Evolutionary conservation across 2,329 filamentous ascomycete species (phyloP), one percentile per base, ranked within the genome.

Genomic region (Shiraia sp.): DNA sequence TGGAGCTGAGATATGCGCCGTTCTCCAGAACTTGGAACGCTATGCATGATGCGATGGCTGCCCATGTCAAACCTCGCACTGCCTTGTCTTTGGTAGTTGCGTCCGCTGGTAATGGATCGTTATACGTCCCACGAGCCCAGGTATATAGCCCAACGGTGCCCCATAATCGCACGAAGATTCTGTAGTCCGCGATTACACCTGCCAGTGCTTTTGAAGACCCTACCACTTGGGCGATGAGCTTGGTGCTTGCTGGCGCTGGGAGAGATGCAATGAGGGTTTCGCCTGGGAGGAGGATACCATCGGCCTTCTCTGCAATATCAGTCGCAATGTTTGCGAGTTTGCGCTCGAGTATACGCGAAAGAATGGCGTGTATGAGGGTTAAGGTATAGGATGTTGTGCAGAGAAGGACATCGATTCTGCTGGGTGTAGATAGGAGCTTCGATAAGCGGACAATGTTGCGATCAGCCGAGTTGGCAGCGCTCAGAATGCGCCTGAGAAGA

Each of bases 21-120:
- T 96, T 96, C 75, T 99, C 93, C 28, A 92, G 77, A 1, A 81
- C 72, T 71, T 96, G 90, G 74, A 87, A 95, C 8, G 74, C 65
- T 8, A 86, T 70, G 66, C 87, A 87, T 9, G 82, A 77, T 9
- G 77, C 51, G 14, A 96, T 80, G 67, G 93, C 87, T 6, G 79
- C 73, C 68, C 83, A 85, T 15, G 81, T 80, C 32, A 96, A 72
- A 0, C 47, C 48, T 38, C 54, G 55, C 33, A 60, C 40, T 25
- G 48, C 39, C 35, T 57, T 63, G 9, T 69, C 59, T 19, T 62
- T 63, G 30, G 61, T 58, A 1, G 51, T 56, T 1, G 55, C 51
- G 10, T 50, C 48, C 10, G 48, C 45, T 2, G 50, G 46, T 14
- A 64, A 32, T 10, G 63, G 40, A 63, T 68, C 40, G 1, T 43